phyloP scores from a whole-genome alignment of 2,329 filamentous ascomycete species.

The Neofusicoccum laricinum region DNA sequence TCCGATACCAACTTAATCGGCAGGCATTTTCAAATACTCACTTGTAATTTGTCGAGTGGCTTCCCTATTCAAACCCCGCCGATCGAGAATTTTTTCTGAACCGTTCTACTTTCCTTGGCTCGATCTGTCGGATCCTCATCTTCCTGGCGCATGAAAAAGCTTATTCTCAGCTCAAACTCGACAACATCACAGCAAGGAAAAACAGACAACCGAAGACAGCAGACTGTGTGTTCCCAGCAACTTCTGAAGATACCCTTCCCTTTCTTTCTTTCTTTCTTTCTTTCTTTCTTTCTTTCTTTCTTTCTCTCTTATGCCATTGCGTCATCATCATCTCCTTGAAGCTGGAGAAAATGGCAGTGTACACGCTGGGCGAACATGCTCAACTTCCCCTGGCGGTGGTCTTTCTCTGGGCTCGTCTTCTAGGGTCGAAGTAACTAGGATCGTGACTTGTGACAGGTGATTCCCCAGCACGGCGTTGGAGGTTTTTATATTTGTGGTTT shows the following conservation, averaged over 20 bases:
- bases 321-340: neutral
- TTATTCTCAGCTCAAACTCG: neutral
- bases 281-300: neutral
- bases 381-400: neutral
- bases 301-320: too few species aligned
- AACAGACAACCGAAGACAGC: neutral
- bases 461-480: neutral
- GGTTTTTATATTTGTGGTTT: neutral
- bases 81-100: neutral
- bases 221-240: neutral
- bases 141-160: neutral
- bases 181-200: neutral
- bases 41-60: too few species aligned
- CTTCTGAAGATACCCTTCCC: conserved; percentile 6
- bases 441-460: too few species aligned
- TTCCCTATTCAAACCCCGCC: neutral
- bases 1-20: neutral
- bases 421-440: too few species aligned
- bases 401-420: neutral
- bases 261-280: neutral
- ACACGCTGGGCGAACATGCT: neutral
- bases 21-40: neutral
- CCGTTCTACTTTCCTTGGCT: neutral
- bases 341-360: neutral
- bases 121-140: neutral